These are phyloP conservation scores for Elymus sibiricus DNA, from an alignment of 176 grass and related monocot species.

Conservation along the genomic window DNA sequence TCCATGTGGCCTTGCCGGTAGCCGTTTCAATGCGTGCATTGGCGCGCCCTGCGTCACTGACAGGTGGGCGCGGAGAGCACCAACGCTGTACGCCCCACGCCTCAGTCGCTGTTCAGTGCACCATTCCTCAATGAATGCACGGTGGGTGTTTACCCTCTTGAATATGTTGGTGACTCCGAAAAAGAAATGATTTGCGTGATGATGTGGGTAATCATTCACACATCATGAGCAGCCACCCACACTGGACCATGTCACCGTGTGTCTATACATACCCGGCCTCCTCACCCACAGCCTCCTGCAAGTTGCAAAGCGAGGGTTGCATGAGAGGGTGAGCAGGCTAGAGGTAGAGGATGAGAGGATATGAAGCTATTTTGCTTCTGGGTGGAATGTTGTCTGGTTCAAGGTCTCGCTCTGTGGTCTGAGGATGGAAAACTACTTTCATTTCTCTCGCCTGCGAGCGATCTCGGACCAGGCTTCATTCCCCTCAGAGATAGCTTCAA, in stretches of 20 bases:
- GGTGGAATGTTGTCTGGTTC: conserved; percentile 99
- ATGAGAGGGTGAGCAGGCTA: neutral
- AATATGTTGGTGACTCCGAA: conserved; percentile 30
- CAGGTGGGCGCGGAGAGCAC: neutral
- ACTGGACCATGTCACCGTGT: conserved; percentile 23
- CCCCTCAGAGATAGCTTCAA: conserved; percentile 85
- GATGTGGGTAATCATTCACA: conserved; percentile 75
- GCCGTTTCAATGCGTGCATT: neutral
- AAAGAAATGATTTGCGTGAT: conserved; percentile 18
- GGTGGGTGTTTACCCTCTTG: neutral
- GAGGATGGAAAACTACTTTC: conserved; percentile 14
- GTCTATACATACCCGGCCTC: conserved; percentile 67
- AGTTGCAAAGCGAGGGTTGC: conserved; percentile 24
- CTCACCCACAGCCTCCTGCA: conserved; percentile 27
- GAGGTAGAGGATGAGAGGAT: conserved; percentile 6
- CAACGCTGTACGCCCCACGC: neutral
- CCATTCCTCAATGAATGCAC: neutral
- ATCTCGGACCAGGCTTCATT: conserved; percentile 99
- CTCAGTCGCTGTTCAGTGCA: neutral
- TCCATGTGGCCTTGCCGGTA: conserved; percentile 34
- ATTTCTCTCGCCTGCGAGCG: neutral
- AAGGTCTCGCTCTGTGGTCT: conserved; percentile 42
- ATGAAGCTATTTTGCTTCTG: conserved; percentile 80
- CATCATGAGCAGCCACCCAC: conserved; percentile 56
- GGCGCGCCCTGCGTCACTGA: neutral